Evolutionary conservation across 2,329 filamentous ascomycete species (phyloP).

Genomic region (Botrytis sinoallii): DNA sequence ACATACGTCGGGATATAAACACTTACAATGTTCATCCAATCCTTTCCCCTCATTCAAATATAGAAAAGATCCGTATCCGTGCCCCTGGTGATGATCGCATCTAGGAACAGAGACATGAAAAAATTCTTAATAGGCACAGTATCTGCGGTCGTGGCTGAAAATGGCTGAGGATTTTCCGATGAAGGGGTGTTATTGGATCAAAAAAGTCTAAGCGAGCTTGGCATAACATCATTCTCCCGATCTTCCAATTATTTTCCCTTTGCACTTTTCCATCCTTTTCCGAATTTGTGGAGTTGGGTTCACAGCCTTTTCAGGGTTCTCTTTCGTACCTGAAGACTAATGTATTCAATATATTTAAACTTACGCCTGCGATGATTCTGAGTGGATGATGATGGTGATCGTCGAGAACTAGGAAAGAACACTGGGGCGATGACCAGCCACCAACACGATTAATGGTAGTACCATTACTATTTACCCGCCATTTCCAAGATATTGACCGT

Average conservation of each 20-base stretch:
- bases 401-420: background rate
- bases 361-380: background rate
- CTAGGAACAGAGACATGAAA: background rate
- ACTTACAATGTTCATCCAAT: background rate
- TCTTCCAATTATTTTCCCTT: constrained; percentile 4
- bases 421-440: constrained; percentile 9
- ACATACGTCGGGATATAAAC: background rate
- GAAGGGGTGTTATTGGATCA: constrained; percentile 39
- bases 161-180: constrained; percentile 53
- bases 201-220: constrained; percentile 12
- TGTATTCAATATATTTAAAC: background rate
- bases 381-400: background rate
- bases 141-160: constrained; percentile 40
- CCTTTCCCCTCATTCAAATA: background rate
- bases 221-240: constrained; percentile 14
- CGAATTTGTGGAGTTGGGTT: constrained; percentile 1
- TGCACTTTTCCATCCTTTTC: background rate
- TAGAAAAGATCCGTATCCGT: background rate
- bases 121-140: constrained; percentile 37
- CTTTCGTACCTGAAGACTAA: constrained; percentile 3
- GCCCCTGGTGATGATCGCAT: constrained; percentile 3
- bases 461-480: background rate
- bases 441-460: background rate
- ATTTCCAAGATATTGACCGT: background rate
- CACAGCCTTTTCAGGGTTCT: background rate